Conservation (phyloP, 208 protist species). For the Trypanosoma grayi region DNA sequence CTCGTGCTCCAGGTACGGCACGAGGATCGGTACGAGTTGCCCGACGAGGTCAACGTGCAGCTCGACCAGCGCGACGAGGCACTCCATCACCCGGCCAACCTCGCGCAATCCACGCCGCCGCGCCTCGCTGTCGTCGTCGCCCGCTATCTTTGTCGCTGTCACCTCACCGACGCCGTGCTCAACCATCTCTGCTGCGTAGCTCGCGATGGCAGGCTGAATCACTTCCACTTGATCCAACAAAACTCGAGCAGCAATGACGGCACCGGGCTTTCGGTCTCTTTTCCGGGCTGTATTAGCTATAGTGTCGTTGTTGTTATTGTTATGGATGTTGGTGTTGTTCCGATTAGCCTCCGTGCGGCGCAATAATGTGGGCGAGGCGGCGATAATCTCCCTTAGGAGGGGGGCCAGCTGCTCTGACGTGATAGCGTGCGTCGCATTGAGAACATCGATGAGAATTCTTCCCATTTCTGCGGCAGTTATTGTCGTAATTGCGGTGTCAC, state of each 20-base stretch:
- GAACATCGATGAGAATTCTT: conserved; percentile 47
- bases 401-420: conserved; percentile 47
- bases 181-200: conserved; percentile 34
- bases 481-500: conserved; percentile 13
- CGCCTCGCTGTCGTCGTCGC: conserved; percentile 11
- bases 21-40: conserved; percentile 36
- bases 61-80: conserved; percentile 48
- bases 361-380: conserved; percentile 31
- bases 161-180: conserved; percentile 39
- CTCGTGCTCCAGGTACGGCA: conserved; percentile 43
- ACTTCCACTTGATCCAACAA: conserved; percentile 42
- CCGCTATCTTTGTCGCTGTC: conserved; percentile 20
- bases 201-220: conserved; percentile 45
- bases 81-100: conserved; percentile 39
- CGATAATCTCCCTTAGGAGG: conserved; percentile 44
- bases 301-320: neutral
- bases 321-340: neutral
- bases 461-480: conserved; percentile 52
- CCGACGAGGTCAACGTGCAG: conserved; percentile 41
- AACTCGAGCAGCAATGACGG: conserved; percentile 49
- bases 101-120: conserved; percentile 16
- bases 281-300: neutral
- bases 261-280: conserved; percentile 19
- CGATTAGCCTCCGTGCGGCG: conserved; percentile 6
- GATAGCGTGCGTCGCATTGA: conserved; percentile 37